A percentile compares a stretch with the other conserved stretches of the same genome.
These are phyloP conservation scores for Phytophthora aleatoria DNA, from an alignment of 352 stramenopile species.

Conservation along the genomic window DNA sequence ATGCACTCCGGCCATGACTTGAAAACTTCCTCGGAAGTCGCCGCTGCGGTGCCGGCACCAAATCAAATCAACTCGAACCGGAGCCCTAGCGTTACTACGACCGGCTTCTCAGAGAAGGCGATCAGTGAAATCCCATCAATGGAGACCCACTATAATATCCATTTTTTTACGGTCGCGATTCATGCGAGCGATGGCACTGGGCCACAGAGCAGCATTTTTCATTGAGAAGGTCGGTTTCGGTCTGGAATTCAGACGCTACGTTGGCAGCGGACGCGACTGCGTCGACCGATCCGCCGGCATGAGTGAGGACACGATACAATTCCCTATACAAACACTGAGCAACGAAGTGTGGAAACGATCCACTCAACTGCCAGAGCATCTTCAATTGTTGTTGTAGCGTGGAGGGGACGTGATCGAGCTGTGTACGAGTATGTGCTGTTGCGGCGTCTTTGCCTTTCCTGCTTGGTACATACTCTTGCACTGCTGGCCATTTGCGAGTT, in stretches of 20 bases:
- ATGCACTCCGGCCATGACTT: background rate
- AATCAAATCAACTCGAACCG: background rate
- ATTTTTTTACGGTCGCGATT: slow-evolving; percentile 6
- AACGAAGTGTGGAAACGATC: slow-evolving; percentile 8
- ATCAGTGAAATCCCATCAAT: background rate
- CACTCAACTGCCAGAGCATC: slow-evolving; percentile 17
- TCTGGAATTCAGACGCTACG: slow-evolving; percentile 12
- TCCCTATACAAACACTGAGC: slow-evolving; percentile 21
- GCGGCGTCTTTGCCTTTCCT: too few species aligned
- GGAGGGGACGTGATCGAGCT: too few species aligned
- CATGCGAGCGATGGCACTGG: slow-evolving; percentile 6
- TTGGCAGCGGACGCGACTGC: slow-evolving; percentile 6
- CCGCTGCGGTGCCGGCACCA: background rate
- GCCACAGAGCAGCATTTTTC: slow-evolving; percentile 12
- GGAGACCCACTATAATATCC: background rate
- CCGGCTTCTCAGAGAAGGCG: background rate
- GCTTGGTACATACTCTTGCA: too few species aligned
- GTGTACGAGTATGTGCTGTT: too few species aligned
- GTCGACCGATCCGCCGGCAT: background rate
- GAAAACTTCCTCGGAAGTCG: background rate
- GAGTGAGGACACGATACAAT: slow-evolving; percentile 4
- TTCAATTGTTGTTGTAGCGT: slow-evolving; percentile 14
- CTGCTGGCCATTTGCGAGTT: background rate
- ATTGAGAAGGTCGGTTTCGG: slow-evolving; percentile 3
- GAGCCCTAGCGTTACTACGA: slow-evolving; percentile 6